Base-by-base conservation (phyloP, 495 filamentous ascomycete genomes). In the Hyaloscypha variabilis region DNA sequence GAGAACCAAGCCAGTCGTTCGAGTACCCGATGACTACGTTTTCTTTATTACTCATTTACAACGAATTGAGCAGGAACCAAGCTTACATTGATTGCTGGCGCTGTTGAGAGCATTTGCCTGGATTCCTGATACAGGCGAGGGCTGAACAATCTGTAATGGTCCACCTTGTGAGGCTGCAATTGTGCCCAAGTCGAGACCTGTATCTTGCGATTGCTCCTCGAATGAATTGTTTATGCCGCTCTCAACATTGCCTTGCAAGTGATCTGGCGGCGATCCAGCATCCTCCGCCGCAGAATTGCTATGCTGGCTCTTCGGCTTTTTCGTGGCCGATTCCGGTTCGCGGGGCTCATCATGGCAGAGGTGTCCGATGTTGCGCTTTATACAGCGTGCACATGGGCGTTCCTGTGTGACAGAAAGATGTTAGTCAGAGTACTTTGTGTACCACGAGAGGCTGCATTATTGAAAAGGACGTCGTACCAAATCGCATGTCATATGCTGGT, bases 401-500 rank as follows among this genome's bases (percentile, higher is more conserved):
- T 96, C 92, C 93, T 95, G 76, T 76, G 74, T 75, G 72, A 77
- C 75, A 71, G 74, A 76, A 74, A 70, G 65, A 71, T 67, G 69
- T 77, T 73, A 79, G 79, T 77, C 74, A 80, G 76, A 74, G 71
- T 77, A 74, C 69, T 71, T 76, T 66, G 50, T 62, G 68, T 68
- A 67, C 60, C 60, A 67, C 67, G 28, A 65, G 58, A 65, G 64
- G 67, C 62, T 69, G 70, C 58, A 69, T 66, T 65, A 65, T 69
- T 72, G 69, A 59, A 54, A 63, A 58, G 62, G 46, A 67, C 63
- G 67, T 73, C 69, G 86, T 94, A 97, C 94, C 83, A 94, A 91
- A 87, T 99, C 96, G 86, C 95, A 99, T 77, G 96, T 98, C 95
- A 99, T 99, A 89, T 99, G 95, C 91, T 96, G 57, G 63, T 50